Evolutionary conservation across 2,329 filamentous ascomycete genomes (phyloP).

Genomic region (Aplosporella prunicola): DNA sequence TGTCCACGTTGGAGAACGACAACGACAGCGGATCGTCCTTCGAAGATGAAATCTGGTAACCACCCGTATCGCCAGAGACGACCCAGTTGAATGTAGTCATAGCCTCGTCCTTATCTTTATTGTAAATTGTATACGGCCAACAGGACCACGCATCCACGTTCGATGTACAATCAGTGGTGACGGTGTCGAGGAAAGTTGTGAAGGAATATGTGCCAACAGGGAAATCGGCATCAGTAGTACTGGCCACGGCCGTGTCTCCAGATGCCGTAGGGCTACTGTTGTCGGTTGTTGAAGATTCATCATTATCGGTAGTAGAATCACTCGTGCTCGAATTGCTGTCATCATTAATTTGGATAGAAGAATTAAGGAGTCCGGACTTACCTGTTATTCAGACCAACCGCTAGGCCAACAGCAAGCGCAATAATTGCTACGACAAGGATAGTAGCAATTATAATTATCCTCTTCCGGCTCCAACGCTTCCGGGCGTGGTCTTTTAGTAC

Average conservation of each 20-base stretch:
- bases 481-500: constrained; percentile 17
- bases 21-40: constrained; percentile 48
- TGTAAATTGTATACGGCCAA: constrained; percentile 47
- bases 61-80: constrained; percentile 35
- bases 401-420: constrained; percentile 30
- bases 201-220: constrained; percentile 56
- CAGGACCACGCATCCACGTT: constrained; percentile 53
- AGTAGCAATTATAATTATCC: constrained; percentile 25
- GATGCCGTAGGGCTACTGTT: neutral
- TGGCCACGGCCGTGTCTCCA: constrained; percentile 3
- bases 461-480: constrained; percentile 32
- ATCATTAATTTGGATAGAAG: too few species aligned
- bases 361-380: constrained; percentile 2
- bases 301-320: neutral
- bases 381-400: constrained; percentile 29
- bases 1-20: constrained; percentile 43
- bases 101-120: constrained; percentile 29
- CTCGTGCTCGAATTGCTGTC: constrained; percentile 1
- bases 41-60: constrained; percentile 48
- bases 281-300: constrained; percentile 1
- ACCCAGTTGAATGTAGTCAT: constrained; percentile 53
- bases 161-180: constrained; percentile 48
- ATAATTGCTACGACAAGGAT: constrained; percentile 26
- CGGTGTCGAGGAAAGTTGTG: constrained; percentile 46
- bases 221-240: constrained; percentile 34